phyloP scores from a whole-genome alignment of 2,329 filamentous ascomycete species.

The Hypomyces rosellus region DNA sequence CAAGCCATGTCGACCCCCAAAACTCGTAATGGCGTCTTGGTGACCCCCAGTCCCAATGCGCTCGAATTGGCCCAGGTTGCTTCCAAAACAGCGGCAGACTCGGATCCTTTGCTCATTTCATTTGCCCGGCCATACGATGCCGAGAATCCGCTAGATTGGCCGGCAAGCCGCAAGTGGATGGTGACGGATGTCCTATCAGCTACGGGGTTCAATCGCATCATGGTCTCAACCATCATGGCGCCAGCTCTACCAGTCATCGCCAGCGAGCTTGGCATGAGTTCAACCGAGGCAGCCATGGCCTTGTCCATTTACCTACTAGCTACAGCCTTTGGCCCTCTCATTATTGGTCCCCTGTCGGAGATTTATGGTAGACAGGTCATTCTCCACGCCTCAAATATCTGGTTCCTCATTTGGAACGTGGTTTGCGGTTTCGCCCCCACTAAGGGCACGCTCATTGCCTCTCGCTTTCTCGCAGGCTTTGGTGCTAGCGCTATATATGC shows the following conservation, averaged over 20 bases:
- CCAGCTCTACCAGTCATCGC: slow-evolving; percentile 44
- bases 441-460: slow-evolving; percentile 35
- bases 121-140: too few species aligned
- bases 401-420: slow-evolving; percentile 46
- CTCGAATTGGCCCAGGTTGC: too few species aligned
- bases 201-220: slow-evolving; percentile 45
- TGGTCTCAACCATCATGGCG: slow-evolving; percentile 47
- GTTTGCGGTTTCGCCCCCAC: slow-evolving; percentile 35
- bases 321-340: slow-evolving; percentile 36
- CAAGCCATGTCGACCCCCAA: too few species aligned
- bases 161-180: slow-evolving; percentile 38
- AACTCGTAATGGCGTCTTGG: too few species aligned
- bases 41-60: too few species aligned
- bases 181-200: slow-evolving; percentile 43
- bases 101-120: too few species aligned
- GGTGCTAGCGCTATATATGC: slow-evolving; percentile 41
- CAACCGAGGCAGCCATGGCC: slow-evolving; percentile 39
- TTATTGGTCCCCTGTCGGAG: slow-evolving; percentile 41
- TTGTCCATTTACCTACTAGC: slow-evolving; percentile 39
- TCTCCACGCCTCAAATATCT: slow-evolving; percentile 38
- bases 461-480: slow-evolving; percentile 42
- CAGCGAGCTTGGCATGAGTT: slow-evolving; percentile 42
- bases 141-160: slow-evolving; percentile 23
- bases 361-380: slow-evolving; percentile 39
- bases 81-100: too few species aligned